Base-by-base conservation (phyloP, 2,329 filamentous ascomycete species). In the Huntiella bhutanensis region DNA sequence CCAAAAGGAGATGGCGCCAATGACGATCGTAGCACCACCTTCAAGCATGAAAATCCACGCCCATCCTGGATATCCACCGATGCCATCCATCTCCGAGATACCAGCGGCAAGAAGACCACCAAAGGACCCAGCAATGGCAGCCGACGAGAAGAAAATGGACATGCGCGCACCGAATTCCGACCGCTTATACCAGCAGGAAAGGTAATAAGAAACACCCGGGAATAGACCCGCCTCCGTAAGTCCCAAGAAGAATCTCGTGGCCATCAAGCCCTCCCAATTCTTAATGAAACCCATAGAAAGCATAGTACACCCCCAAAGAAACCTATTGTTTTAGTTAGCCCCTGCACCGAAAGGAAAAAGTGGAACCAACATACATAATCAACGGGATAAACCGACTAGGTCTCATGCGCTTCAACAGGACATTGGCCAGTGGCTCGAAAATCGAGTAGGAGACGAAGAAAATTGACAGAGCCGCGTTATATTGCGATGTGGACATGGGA, bases 381-480 rank as follows among this genome's bases (percentile, higher is more conserved):
- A 71, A 64, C 2, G 85, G 81, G 47, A 92, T 75, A 57, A 92
- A 94, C 45, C 87, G 63, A 35, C 79, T 83, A 0, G 86, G 86
- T 1, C 76, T 70, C 51, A 83, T 64, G 13, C 69, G 71, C 62
- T 92, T 93, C 49, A 93, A 74, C 17, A 93, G 61, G 41, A 88
- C 66, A 58, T 93, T 92, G 50, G 82, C 85, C 38, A 86, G 55
- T 0, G 77, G 75, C 58, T 91, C 84, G 52, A 84, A 86, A 33
- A 86, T 61, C 2, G 82, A 71, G 58, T 94, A 94, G 0, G 81
- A 85, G 43, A 92, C 69, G 63, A 92, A 93, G 64, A 93, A 93
- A 54, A 92, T 80, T 33, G 81, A 83, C 5, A 93, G 67, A 0
- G 77, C 73, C 16, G 72, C 67, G 58, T 87, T 87, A 63, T 86